These are phyloP conservation scores for Apophysomyces ossiformis DNA, from an alignment of 371 early-diverging fungal species.

Conservation along the genomic window DNA sequence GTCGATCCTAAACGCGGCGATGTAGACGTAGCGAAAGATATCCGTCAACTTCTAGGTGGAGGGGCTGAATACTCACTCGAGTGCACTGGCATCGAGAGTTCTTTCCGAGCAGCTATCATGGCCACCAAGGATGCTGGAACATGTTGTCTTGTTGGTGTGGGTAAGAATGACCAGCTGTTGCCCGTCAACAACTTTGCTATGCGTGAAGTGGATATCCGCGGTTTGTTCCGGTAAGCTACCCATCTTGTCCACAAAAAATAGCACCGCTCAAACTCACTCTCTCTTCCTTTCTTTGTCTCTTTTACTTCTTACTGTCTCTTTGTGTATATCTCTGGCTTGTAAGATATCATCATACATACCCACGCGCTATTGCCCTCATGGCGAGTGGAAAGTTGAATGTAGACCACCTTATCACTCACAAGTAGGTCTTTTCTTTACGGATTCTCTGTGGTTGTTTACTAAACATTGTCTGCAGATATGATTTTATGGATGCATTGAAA, in stretches of 20 bases:
- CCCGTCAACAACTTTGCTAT: conserved; percentile 58
- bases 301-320: too few relatives aligned
- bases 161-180: conserved; percentile 48
- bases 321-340: too few relatives aligned
- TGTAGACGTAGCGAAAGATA: conserved; percentile 37
- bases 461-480: conserved; percentile 19
- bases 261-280: not conserved
- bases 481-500: conserved; percentile 48
- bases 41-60: conserved; percentile 34
- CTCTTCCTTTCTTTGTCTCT: too few relatives aligned
- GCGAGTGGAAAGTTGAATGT: conserved; percentile 39
- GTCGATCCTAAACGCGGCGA: conserved; percentile 25
- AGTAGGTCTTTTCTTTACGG: not conserved
- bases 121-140: conserved; percentile 47
- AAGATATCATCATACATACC: conserved; percentile 51
- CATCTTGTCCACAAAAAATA: not conserved
- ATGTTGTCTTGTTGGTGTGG: conserved; percentile 50
- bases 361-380: conserved; percentile 43
- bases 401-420: conserved; percentile 47
- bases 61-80: conserved; percentile 47
- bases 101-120: conserved; percentile 51
- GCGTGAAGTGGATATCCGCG: conserved; percentile 52
- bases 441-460: not conserved
- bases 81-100: conserved; percentile 51
- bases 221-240: conserved; percentile 34